Percentiles rank a stretch among this genome's conserved stretches.
Evolutionary conservation across 169 alveolate genomes (phyloP).

Genomic region (Plasmodium gonderi): DNA sequence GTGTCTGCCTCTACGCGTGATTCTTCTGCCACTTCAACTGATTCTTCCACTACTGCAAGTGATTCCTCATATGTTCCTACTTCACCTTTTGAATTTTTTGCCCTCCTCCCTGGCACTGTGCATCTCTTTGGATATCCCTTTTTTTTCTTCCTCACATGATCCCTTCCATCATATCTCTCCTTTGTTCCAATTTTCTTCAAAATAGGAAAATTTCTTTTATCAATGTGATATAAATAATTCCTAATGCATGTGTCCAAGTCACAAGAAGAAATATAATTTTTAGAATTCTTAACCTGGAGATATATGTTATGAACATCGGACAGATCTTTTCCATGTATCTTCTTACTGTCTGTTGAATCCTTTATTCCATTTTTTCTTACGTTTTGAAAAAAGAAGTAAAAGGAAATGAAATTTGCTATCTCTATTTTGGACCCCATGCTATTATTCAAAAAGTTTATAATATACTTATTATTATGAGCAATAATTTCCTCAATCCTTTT

Average conservation of each 20-base stretch:
- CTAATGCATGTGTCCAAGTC: constrained; percentile 23
- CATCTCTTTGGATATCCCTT: no score
- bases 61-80: neutral
- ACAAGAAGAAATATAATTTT: constrained; percentile 15
- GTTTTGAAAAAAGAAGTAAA: constrained; percentile 39
- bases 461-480: constrained; percentile 24
- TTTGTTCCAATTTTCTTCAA: neutral
- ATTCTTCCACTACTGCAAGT: neutral
- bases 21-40: neutral
- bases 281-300: constrained; percentile 10
- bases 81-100: neutral
- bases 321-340: neutral
- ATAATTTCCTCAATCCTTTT: constrained; percentile 13
- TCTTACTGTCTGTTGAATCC: neutral
- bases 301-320: constrained; percentile 1
- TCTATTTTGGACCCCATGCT: constrained; percentile 25
- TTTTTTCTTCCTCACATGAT: neutral
- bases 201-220: constrained; percentile 27
- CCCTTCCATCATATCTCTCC: neutral
- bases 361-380: neutral
- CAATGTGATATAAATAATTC: constrained; percentile 57
- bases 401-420: constrained; percentile 66
- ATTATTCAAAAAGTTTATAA: constrained; percentile 17
- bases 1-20: neutral
- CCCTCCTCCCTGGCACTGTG: neutral